Evolutionary conservation across 225 moss, liverwort and hornwort species (phyloP).

Genomic region (Straminergon stramineum): DNA sequence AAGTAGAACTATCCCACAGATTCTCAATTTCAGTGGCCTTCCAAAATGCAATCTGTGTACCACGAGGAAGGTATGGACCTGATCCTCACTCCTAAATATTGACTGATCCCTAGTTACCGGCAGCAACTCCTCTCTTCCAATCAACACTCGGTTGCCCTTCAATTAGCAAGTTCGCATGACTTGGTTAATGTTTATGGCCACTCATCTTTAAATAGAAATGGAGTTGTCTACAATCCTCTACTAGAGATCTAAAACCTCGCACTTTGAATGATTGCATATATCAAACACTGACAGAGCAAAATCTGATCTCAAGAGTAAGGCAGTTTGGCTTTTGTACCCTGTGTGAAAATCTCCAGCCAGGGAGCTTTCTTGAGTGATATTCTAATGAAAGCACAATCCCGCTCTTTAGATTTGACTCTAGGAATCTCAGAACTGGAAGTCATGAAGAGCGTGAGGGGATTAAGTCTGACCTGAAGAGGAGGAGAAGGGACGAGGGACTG

Average conservation of each 20-base stretch:
- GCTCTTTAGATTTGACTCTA: neutral
- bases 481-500: constrained; percentile 5
- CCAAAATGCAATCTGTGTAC: neutral
- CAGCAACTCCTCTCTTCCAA: neutral
- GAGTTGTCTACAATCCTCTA: neutral
- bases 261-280: neutral
- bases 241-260: neutral
- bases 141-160: neutral
- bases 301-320: neutral
- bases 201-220: neutral
- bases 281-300: neutral
- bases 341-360: neutral
- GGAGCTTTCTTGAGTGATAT: neutral
- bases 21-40: neutral
- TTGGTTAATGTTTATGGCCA: neutral
- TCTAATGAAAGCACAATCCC: neutral
- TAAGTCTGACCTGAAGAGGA: constrained; percentile 33
- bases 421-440: neutral
- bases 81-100: neutral
- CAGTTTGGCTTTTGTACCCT: no score
- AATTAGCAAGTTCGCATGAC: neutral
- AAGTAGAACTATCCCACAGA: neutral
- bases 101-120: neutral
- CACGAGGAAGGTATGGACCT: neutral
- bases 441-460: neutral